Evolutionary conservation across 768 basidiomycete genomes (phyloP).

Genomic region (Crassisporium funariophilum): DNA sequence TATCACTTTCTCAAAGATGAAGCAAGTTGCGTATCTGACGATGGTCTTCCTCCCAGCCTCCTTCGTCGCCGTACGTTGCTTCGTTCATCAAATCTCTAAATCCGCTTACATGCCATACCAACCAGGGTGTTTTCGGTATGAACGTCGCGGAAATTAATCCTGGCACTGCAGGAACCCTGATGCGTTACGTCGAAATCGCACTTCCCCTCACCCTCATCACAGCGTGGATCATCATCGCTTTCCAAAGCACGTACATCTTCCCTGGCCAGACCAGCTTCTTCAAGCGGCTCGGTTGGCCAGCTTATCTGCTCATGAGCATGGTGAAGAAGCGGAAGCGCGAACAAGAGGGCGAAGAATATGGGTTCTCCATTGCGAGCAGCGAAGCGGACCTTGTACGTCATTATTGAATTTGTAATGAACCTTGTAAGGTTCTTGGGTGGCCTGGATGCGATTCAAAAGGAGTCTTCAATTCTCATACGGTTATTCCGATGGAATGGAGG

Average conservation of each 20-base stretch:
- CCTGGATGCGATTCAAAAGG: too few relatives aligned
- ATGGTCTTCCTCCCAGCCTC: conserved; percentile 65
- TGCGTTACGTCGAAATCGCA: conserved; percentile 43
- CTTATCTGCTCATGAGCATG: conserved; percentile 16
- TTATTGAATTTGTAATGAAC: too few relatives aligned
- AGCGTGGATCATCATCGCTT: conserved; percentile 52
- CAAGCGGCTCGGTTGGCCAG: conserved; percentile 26
- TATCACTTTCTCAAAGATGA: conserved; percentile 38
- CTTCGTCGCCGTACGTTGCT: conserved; percentile 44
- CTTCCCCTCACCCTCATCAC: conserved; percentile 49
- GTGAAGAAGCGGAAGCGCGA: conserved; percentile 3
- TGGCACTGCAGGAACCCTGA: conserved; percentile 38
- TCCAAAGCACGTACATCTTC: conserved; percentile 46
- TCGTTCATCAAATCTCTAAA: background rate
- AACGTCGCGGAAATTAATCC: conserved; percentile 49
- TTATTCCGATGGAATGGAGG: too few relatives aligned
- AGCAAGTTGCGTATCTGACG: conserved; percentile 61
- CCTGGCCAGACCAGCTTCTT: conserved; percentile 18
- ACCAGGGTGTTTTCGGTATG: conserved; percentile 60
- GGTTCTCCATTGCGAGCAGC: too few relatives aligned
- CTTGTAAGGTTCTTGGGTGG: too few relatives aligned
- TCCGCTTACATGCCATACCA: background rate
- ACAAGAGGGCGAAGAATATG: too few relatives aligned
- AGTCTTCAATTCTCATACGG: too few relatives aligned
- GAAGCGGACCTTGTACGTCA: too few relatives aligned